Conservation (phyloP, 2,329 filamentous ascomycete genomes). For the Coleophoma cylindrospora region DNA sequence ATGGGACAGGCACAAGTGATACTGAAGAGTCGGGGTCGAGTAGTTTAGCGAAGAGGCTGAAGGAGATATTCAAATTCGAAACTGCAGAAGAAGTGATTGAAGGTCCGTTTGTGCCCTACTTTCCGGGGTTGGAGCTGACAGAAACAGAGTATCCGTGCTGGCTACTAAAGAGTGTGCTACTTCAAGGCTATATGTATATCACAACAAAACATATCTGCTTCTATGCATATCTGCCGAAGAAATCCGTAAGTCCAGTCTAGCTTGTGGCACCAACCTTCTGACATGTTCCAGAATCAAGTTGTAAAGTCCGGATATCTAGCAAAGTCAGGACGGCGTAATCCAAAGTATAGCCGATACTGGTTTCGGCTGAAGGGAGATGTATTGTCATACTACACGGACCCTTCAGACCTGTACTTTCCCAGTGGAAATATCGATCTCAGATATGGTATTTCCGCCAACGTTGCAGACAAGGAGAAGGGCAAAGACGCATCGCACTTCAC, state of each 20-base stretch:
- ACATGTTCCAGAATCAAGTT: slow-evolving; percentile 54
- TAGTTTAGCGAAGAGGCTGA: slow-evolving; percentile 65
- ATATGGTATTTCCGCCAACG: slow-evolving; percentile 81
- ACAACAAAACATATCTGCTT: slow-evolving; percentile 92
- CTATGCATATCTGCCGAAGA: slow-evolving; percentile 94
- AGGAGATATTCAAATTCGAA: slow-evolving; percentile 82
- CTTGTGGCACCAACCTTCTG: slow-evolving; percentile 4
- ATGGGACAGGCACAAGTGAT: slow-evolving; percentile 9
- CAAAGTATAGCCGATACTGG: slow-evolving; percentile 87
- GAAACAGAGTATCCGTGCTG: slow-evolving; percentile 82
- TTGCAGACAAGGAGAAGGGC: slow-evolving; percentile 65
- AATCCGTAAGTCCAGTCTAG: slow-evolving; percentile 53
- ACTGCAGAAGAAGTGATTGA: slow-evolving; percentile 78
- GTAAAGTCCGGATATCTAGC: slow-evolving; percentile 84
- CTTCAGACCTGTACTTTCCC: slow-evolving; percentile 85
- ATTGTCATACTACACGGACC: slow-evolving; percentile 80
- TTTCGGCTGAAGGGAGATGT: slow-evolving; percentile 90
- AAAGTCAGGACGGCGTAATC: slow-evolving; percentile 85
- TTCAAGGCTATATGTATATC: slow-evolving; percentile 95
- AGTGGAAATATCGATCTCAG: slow-evolving; percentile 87
- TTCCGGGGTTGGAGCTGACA: slow-evolving; percentile 9
- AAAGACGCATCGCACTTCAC: slow-evolving; percentile 75
- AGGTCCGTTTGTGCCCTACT: slow-evolving; percentile 38
- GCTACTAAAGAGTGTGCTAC: slow-evolving; percentile 82
- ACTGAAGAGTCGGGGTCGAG: slow-evolving; percentile 38